phyloP scores from a whole-genome alignment of 2,329 filamentous ascomycete genomes.

The Simplicillium sp. region DNA sequence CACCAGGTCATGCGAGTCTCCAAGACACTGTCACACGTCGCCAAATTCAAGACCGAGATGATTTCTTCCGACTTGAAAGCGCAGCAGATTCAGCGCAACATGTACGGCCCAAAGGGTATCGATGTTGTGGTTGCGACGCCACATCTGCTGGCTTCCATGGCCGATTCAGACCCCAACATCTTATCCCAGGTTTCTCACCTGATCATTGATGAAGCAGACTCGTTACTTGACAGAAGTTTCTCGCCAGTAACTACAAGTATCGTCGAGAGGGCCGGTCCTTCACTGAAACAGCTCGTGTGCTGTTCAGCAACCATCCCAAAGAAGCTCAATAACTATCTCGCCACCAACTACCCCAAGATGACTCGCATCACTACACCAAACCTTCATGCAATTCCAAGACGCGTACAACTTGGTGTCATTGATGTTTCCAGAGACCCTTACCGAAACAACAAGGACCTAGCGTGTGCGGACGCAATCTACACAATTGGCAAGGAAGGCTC shows the following conservation, averaged over 20 bases:
- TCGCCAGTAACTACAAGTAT: conserved; percentile 72
- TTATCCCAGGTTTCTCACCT: conserved; percentile 85
- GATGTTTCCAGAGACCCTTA: conserved; percentile 91
- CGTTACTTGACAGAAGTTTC: conserved; percentile 89
- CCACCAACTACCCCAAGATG: conserved; percentile 72
- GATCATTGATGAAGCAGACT: conserved; percentile 92
- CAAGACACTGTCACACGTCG: conserved; percentile 72
- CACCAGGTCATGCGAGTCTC: conserved; percentile 73
- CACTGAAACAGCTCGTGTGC: conserved; percentile 75
- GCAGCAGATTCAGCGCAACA: conserved; percentile 70
- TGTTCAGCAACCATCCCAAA: conserved; percentile 95
- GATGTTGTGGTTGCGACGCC: conserved; percentile 85
- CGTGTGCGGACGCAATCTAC: conserved; percentile 92
- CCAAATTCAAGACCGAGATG: conserved; percentile 78
- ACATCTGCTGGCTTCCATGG: conserved; percentile 80
- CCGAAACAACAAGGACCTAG: conserved; percentile 82
- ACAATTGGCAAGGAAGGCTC: conserved; percentile 72
- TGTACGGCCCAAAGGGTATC: conserved; percentile 74
- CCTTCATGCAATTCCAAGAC: conserved; percentile 86
- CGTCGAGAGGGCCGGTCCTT: conserved; percentile 71
- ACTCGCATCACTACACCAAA: conserved; percentile 86
- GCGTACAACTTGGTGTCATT: conserved; percentile 87
- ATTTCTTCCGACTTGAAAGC: conserved; percentile 71
- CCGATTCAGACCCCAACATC: conserved; percentile 81
- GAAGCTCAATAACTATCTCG: conserved; percentile 78